A percentile compares a stretch with the other conserved stretches of the same genome.
These are phyloP conservation scores for Gossypium gossypioides DNA, from an alignment of 441 rosid genomes.

Conservation along the genomic window DNA sequence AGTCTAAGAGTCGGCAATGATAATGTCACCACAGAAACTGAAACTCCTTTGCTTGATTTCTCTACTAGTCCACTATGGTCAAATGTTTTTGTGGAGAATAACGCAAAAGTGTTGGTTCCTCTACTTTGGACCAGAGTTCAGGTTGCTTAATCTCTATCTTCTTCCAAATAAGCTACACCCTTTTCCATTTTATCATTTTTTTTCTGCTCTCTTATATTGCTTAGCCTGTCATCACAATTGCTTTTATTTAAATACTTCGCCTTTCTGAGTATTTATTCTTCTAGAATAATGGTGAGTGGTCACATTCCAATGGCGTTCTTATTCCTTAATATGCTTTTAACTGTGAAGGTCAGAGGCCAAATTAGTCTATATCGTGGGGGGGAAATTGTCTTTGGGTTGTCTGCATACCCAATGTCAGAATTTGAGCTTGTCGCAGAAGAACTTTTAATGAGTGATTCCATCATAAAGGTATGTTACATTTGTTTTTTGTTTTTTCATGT, in stretches of 20 bases:
- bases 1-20: constrained; percentile 88
- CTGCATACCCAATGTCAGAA: constrained; percentile 85
- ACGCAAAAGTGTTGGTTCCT: constrained; percentile 90
- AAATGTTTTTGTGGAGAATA: constrained; percentile 81
- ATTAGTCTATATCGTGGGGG: constrained; percentile 80
- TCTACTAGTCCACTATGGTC: constrained; percentile 83
- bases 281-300: background rate
- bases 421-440: constrained; percentile 99
- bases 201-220: background rate
- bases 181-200: constrained; percentile 7
- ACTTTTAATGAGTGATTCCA: constrained; percentile 89
- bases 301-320: constrained; percentile 5
- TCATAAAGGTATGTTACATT: constrained; percentile 65
- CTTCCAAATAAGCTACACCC: constrained; percentile 4
- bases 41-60: constrained; percentile 90
- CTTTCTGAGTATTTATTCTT: constrained; percentile 8
- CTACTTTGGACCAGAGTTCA: constrained; percentile 96
- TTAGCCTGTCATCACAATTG: background rate
- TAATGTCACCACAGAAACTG: constrained; percentile 77
- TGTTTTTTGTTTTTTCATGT: background rate
- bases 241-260: background rate
- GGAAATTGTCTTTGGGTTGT: constrained; percentile 80
- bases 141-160: constrained; percentile 33
- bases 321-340: constrained; percentile 15
- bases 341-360: constrained; percentile 89